phyloP scores from a whole-genome alignment of 2,329 filamentous ascomycete genomes.

The Xylariaceae sp. region DNA sequence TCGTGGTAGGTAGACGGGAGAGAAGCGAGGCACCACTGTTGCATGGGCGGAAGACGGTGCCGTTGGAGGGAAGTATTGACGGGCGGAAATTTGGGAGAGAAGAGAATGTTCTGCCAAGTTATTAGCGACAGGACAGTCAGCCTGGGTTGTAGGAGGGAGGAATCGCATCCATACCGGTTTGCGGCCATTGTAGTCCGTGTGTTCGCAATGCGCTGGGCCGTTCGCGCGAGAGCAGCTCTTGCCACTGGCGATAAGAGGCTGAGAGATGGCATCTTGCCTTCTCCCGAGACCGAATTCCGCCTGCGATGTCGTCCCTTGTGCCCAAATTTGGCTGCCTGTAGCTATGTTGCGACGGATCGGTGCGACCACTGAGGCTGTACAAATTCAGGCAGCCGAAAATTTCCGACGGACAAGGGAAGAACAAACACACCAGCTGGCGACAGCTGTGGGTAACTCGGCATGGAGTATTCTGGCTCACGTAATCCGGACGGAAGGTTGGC shows the following conservation, averaged over 20 bases:
- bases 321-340: neutral
- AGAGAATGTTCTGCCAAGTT: conserved; percentile 40
- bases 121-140: neutral
- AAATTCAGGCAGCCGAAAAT: too few species aligned
- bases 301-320: neutral
- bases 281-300: neutral
- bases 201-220: conserved; percentile 11
- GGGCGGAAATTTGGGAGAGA: conserved; percentile 51
- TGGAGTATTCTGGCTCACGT: too few species aligned
- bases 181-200: conserved; percentile 8
- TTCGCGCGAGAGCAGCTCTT: conserved; percentile 14
- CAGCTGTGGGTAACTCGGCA: too few species aligned
- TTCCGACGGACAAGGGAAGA: too few species aligned
- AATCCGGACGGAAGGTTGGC: too few species aligned
- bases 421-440: too few species aligned
- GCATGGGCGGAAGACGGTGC: conserved; percentile 29
- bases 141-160: neutral
- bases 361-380: neutral
- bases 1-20: conserved; percentile 23
- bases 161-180: conserved; percentile 14
- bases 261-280: conserved; percentile 12
- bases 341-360: neutral
- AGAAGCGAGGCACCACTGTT: conserved; percentile 28
- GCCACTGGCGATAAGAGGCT: conserved; percentile 10
- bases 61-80: conserved; percentile 35